Evolutionary conservation across 2,329 filamentous ascomycete genomes (phyloP).

Genomic region (Talaromyces verruculosus): DNA sequence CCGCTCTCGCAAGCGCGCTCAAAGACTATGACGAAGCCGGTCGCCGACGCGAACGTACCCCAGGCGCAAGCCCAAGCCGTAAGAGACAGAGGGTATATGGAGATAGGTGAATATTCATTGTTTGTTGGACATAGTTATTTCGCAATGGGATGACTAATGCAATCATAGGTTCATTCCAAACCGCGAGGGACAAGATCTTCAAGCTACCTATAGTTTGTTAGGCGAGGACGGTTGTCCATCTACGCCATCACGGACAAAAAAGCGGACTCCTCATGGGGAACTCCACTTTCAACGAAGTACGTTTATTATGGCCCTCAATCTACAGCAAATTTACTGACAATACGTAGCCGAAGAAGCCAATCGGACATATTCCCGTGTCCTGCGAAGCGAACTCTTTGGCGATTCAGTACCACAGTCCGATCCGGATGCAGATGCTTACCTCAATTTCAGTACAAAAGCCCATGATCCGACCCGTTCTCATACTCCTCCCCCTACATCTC

Average conservation of each 20-base stretch:
- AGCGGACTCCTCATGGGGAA: slow-evolving; percentile 82
- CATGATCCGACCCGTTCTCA: slow-evolving; percentile 71
- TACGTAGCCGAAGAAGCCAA: slow-evolving; percentile 83
- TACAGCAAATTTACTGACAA: neutral
- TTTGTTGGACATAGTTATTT: neutral
- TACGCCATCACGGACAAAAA: slow-evolving; percentile 81
- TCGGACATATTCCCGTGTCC: slow-evolving; percentile 80
- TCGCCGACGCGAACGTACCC: slow-evolving; percentile 61
- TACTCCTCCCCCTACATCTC: slow-evolving; percentile 72
- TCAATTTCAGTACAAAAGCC: slow-evolving; percentile 48
- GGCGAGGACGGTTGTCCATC: slow-evolving; percentile 92
- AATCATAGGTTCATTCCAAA: slow-evolving; percentile 84
- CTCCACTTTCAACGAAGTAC: slow-evolving; percentile 90
- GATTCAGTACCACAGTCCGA: slow-evolving; percentile 80
- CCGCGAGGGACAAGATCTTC: slow-evolving; percentile 85
- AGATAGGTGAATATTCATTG: slow-evolving; percentile 53
- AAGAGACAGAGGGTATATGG: slow-evolving; percentile 69
- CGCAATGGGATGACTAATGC: neutral
- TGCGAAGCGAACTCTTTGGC: slow-evolving; percentile 91
- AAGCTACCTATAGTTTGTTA: slow-evolving; percentile 86
- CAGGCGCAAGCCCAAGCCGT: slow-evolving; percentile 64
- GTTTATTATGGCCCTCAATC: slow-evolving; percentile 33
- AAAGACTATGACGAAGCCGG: slow-evolving; percentile 62
- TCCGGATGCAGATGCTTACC: slow-evolving; percentile 58
- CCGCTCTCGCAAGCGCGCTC: slow-evolving; percentile 60